phyloP scores from a whole-genome alignment of 495 filamentous ascomycete species.

The Penicillium coprophilum region DNA sequence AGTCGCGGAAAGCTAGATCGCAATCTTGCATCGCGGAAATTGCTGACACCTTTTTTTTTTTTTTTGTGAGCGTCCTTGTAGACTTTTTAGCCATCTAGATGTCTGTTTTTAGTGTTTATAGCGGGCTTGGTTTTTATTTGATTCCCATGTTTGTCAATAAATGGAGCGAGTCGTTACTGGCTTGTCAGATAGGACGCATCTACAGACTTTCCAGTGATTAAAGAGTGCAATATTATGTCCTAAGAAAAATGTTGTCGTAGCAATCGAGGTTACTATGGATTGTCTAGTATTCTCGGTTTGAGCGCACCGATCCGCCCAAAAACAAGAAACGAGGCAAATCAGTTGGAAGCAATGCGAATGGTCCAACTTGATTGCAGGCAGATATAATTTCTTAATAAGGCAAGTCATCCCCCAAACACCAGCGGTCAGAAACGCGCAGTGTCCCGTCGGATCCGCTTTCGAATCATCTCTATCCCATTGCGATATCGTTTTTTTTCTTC shows the following conservation, averaged over 20 bases:
- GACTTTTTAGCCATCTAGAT: neutral
- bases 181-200: neutral
- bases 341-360: constrained; percentile 1
- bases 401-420: neutral
- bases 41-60: neutral
- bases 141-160: neutral
- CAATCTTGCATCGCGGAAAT: neutral
- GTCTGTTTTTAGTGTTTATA: neutral
- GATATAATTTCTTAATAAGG: constrained; percentile 1
- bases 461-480: constrained; percentile 1
- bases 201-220: neutral
- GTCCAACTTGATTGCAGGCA: constrained; percentile 1
- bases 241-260: constrained; percentile 10
- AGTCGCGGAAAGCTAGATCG: constrained; percentile 10
- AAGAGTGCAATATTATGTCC: neutral
- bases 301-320: constrained; percentile 4
- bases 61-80: neutral
- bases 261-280: constrained; percentile 14
- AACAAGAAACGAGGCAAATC: constrained; percentile 2
- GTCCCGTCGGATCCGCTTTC: constrained; percentile 1
- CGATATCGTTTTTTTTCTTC: constrained; percentile 1
- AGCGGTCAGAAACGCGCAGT: neutral
- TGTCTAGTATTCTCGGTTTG: constrained; percentile 3
- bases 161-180: neutral
- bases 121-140: neutral